phyloP scores from a whole-genome alignment of 2,329 filamentous ascomycete species.

The Ophiostoma pallidulum region DNA sequence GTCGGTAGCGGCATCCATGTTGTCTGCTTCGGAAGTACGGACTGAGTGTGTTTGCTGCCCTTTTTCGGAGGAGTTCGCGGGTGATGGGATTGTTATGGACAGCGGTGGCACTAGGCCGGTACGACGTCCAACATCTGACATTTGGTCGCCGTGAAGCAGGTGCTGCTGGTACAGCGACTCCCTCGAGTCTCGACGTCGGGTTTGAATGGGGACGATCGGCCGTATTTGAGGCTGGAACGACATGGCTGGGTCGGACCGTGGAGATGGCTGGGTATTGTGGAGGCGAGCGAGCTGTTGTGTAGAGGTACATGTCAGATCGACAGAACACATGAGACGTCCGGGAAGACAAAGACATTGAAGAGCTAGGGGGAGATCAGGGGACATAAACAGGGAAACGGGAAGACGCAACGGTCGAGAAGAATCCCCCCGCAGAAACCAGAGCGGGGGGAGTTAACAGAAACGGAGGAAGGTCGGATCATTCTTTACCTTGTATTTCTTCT shows the following conservation, averaged over 20 bases:
- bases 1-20: constrained; percentile 4
- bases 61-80: neutral
- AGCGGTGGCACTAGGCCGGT: constrained; percentile 19
- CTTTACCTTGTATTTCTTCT: constrained; percentile 47
- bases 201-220: constrained; percentile 17
- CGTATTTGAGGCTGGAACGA: constrained; percentile 10
- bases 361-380: constrained; percentile 12
- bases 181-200: constrained; percentile 18
- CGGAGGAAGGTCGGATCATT: neutral
- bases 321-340: constrained; percentile 7
- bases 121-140: constrained; percentile 19
- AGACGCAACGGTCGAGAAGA: neutral
- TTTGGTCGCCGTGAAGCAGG: constrained; percentile 18
- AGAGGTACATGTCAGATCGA: constrained; percentile 13
- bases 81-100: constrained; percentile 23
- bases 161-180: constrained; percentile 17
- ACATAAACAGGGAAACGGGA: neutral
- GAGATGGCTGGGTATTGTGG: constrained; percentile 8
- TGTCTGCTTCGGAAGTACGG: neutral
- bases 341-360: neutral
- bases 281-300: constrained; percentile 22
- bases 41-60: neutral
- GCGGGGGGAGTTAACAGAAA: too few species aligned
- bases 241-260: constrained; percentile 5
- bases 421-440: too few species aligned